Base-by-base conservation (phyloP, 2,329 filamentous ascomycete genomes). In the Acephala macrosclerotiorum region DNA sequence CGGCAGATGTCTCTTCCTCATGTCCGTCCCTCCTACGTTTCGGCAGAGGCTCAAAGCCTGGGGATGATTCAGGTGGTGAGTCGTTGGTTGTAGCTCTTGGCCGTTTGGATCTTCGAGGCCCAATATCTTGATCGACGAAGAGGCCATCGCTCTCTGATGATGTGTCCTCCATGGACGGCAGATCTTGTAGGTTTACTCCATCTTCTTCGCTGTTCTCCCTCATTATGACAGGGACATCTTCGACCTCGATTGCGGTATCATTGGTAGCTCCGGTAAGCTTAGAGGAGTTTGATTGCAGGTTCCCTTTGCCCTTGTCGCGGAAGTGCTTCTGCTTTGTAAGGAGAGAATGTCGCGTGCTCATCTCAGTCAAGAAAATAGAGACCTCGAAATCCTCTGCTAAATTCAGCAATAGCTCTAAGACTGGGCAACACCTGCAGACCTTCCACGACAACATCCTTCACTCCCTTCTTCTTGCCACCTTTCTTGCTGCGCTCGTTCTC, bases 351-450 rank as follows among this genome's bases (percentile, higher is more conserved):
- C 94, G 88, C 2, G 91, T 94, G 60, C 87, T 89, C 8, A 91
- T 91, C 77, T 97, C 93, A 55, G 92, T 96, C 70, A 99, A 83
- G 80, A 97, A 98, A 70, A 99, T 91, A 42, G 94, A 92, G 16
- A 97, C 93, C 76, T 98, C 94, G 76, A 97, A 99, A 72, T 97
- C 95, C 78, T 97, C 95, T 96, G 66, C 60, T 36, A 18, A 35
- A 20, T 60, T 73, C 60, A 75, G 70, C 59, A 57, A 56, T 38
- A 29, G n/a, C 60, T 60, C 26, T 47, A 7, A 40, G 40, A 58
- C 16, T 36, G 14, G 60, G 8, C 7, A 38, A 14, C 45, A 18
- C 11, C 20, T 22, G 18, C 40, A 49, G 63, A 95, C 94, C 94
- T 84, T 92, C 84, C 12, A 87, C 83, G 18, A 97, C 88, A 0